Evolutionary conservation across 1,284 basidiomycete genomes (phyloP), one percentile per base, ranked within the genome.

Genomic region (Xerocomus nothofagi): DNA sequence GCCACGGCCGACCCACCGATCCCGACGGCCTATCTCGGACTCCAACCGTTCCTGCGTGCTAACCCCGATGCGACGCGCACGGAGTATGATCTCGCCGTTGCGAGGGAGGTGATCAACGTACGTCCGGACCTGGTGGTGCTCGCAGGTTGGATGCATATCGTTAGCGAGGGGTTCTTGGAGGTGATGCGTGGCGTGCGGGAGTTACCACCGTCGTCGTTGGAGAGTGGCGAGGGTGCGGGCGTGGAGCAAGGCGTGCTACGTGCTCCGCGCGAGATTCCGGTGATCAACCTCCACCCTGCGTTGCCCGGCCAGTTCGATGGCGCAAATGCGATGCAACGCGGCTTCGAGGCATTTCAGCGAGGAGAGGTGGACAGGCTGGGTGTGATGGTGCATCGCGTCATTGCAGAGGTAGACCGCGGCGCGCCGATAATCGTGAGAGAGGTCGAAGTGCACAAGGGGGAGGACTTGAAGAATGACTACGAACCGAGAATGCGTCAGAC

Each of bases 121-220:
- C 71, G 75, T 29, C 96, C 96, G 0, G 91, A 98, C 67, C 67
- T 97, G 17, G 81, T 98, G 49, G 91, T 99, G 3, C 77, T 98
- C 23, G 96, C 96, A 0, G 97, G 96, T 0, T 99, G 93, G 89
- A 98, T 99, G 96, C 94, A 98, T 66, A 88, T 95, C 57, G 78
- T 94, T 74, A 73, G 77, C 51, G 75, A 80, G 44, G 68, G 63
- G 0, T 81, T 81, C 55, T 62, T 86, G 44, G 78, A 86, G 32
- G 70, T 75, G 26, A 63, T 85, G 47, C 73, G 72, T 40, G 76
- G 76, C 3, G 60, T 70, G 7, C 67, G 45, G 14, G 21, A 3
- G 30, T 3, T 50, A n/a, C 36, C 54, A 2, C 29, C 26, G 2
- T 10, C 29, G 10, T 11, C 33, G 5, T 9, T 10, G 17, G 39